A percentile compares a stretch with the other conserved stretches of the same genome.
Conservation (phyloP, 164 flowering plant species). For the Sedum album region DNA sequence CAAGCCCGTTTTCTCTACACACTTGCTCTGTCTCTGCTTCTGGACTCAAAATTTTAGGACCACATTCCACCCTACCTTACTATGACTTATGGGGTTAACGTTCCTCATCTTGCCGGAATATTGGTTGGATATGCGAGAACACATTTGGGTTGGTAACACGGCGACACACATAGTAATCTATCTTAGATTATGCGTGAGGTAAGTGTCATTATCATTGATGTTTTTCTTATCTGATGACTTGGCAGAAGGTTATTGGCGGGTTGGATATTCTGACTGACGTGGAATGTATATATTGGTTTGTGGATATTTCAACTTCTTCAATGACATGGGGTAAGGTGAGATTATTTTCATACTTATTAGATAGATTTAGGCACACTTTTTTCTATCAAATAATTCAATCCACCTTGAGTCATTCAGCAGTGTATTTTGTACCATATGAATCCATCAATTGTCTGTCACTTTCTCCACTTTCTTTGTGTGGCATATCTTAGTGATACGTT, state of each 20-base stretch:
- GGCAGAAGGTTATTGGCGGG: not conserved
- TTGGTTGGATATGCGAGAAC: too few relatives aligned
- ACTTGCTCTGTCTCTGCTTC: not conserved
- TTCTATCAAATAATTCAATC: not conserved
- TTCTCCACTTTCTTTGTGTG: not conserved
- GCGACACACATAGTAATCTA: not conserved
- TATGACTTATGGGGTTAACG: too few relatives aligned
- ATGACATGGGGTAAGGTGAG: not conserved
- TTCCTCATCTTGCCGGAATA: too few relatives aligned
- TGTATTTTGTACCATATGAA: too few relatives aligned
- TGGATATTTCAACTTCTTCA: not conserved
- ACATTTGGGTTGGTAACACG: not conserved
- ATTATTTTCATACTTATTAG: not conserved
- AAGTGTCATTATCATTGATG: not conserved
- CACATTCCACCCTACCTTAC: too few relatives aligned
- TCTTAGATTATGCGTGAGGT: not conserved
- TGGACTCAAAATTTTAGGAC: not conserved
- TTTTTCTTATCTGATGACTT: slow-evolving; percentile 1
- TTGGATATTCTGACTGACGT: not conserved
- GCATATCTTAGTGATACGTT: not conserved
- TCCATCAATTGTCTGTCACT: too few relatives aligned
- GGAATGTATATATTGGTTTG: not conserved
- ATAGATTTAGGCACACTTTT: not conserved
- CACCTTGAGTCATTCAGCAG: too few relatives aligned
- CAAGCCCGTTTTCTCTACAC: slow-evolving; percentile 1